These are phyloP conservation scores for Oxytropis ochrocephala DNA, from an alignment of 306 rosid genomes.

Conservation along the genomic window DNA sequence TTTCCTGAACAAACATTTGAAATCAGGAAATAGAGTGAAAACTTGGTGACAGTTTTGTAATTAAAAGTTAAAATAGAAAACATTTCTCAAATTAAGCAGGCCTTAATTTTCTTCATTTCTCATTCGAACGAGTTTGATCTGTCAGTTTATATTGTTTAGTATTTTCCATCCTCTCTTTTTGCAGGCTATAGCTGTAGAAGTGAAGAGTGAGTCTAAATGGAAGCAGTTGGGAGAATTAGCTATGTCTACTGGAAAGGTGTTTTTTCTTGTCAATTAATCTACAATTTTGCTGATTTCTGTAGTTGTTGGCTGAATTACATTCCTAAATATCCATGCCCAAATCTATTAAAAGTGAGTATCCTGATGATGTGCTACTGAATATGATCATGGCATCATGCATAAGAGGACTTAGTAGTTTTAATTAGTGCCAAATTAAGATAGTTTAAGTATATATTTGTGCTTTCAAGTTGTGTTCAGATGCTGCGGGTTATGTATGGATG, in stretches of 20 bases:
- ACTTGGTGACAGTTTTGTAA: neutral
- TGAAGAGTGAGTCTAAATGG: slow-evolving; percentile 93
- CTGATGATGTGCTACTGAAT: neutral
- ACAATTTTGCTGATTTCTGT: slow-evolving; percentile 10
- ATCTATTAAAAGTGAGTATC: neutral
- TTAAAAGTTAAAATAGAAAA: neutral
- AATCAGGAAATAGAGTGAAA: neutral
- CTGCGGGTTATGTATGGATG: neutral
- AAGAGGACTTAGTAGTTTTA: neutral
- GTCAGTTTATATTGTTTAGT: slow-evolving; percentile 2
- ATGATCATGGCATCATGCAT: slow-evolving; percentile 9
- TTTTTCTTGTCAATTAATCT: neutral
- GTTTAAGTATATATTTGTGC: neutral
- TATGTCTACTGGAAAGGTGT: slow-evolving; percentile 91
- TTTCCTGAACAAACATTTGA: neutral
- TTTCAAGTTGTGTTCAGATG: slow-evolving; percentile 1
- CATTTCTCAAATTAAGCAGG: neutral
- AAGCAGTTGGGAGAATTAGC: slow-evolving; percentile 98
- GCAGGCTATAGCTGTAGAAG: slow-evolving; percentile 82
- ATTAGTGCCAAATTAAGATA: neutral
- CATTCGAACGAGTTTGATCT: neutral
- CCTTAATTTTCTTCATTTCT: slow-evolving; percentile 5
- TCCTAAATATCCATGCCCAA: neutral
- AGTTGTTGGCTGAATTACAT: neutral
- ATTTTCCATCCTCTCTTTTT: slow-evolving; percentile 7